phyloP scores from a whole-genome alignment of 371 early-diverging fungal species.

The Mucor mucedo region DNA sequence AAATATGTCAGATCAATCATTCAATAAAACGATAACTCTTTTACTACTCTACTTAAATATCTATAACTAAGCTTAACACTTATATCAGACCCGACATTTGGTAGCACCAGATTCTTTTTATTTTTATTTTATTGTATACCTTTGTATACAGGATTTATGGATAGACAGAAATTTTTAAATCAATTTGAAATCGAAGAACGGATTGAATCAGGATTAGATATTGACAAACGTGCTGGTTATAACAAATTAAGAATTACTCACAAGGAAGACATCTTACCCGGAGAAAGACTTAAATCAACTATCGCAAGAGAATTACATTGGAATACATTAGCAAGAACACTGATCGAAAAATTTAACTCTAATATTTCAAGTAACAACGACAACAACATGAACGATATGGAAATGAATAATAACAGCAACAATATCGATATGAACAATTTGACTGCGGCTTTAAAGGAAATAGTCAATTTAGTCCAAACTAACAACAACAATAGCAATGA shows the following conservation, averaged over 20 bases:
- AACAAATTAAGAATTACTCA: not conserved
- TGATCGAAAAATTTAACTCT: not conserved
- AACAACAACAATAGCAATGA: no score
- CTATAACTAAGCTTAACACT: no score
- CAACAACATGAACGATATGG: not conserved
- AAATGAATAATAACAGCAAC: not conserved
- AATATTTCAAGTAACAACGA: not conserved
- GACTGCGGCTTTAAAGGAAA: no score
- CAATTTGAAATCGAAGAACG: not conserved
- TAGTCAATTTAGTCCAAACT: no score
- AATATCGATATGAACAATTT: not conserved
- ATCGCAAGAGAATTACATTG: not conserved
- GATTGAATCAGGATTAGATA: not conserved
- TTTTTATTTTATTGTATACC: no score
- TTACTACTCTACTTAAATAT: not conserved
- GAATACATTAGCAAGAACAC: not conserved
- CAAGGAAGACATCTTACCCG: no score
- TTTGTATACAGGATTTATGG: no score
- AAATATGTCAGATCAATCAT: no score
- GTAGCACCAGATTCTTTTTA: no score
- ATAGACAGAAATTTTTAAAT: not conserved
- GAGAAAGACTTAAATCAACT: constrained; percentile 1
- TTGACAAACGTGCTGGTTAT: not conserved
- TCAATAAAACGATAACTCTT: no score
- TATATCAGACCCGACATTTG: no score